phyloP scores from a whole-genome alignment of 352 stramenopile species.

The Phytophthora fragariaefolia region DNA sequence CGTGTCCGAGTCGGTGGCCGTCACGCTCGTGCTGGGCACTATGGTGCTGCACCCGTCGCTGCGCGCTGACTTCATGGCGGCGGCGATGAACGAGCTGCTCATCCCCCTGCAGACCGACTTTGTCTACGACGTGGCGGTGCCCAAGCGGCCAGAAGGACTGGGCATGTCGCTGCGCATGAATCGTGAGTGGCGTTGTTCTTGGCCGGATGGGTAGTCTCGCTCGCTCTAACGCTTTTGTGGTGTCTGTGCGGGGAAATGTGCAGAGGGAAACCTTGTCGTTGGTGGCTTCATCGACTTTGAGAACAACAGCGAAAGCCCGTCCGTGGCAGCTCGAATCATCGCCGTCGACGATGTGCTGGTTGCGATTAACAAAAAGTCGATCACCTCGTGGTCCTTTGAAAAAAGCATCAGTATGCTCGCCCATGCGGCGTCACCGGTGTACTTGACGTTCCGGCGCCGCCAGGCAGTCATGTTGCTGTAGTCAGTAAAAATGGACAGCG shows the following conservation, averaged over 20 bases:
- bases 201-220: neutral
- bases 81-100: conserved; percentile 87
- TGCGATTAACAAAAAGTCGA: conserved; percentile 90
- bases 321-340: conserved; percentile 79
- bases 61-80: conserved; percentile 79
- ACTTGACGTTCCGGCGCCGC: conserved; percentile 81
- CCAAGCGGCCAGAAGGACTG: conserved; percentile 78
- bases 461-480: conserved; percentile 72
- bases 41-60: conserved; percentile 80
- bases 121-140: conserved; percentile 83
- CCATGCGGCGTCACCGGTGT: conserved; percentile 79
- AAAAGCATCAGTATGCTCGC: conserved; percentile 88
- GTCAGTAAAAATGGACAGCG: neutral
- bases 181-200: conserved; percentile 49
- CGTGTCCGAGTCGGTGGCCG: conserved; percentile 70
- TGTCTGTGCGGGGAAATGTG: conserved; percentile 4
- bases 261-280: conserved; percentile 81
- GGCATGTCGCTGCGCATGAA: conserved; percentile 90
- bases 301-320: conserved; percentile 81
- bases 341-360: conserved; percentile 79
- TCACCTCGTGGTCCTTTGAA: conserved; percentile 87
- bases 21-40: conserved; percentile 66
- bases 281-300: conserved; percentile 87
- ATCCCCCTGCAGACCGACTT: conserved; percentile 82
- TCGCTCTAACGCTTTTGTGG: conserved; percentile 17